Evolutionary conservation across 2,329 filamentous ascomycete species (phyloP), one percentile per base, ranked within the genome.

Genomic region (Aureobasidium leucospermi): DNA sequence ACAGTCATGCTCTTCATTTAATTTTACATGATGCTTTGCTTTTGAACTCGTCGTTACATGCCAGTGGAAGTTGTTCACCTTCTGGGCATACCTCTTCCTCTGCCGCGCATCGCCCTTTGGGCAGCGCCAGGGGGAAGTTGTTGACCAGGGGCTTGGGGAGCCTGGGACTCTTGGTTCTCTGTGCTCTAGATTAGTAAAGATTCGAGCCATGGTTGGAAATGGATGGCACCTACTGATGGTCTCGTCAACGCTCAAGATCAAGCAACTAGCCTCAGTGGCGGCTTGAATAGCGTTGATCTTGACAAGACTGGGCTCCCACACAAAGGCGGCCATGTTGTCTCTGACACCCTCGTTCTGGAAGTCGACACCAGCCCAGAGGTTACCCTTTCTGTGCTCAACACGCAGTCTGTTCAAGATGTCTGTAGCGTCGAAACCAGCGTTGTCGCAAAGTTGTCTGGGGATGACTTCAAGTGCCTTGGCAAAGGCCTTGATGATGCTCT

Each of bases 251-350:
- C 90, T 88, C 69, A 99, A 78, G 66, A 99, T 97, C 78, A 99
- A 78, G 78, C 94, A 99, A 67, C 88, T 89, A 23, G 94, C 94
- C 78, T 99, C 94, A 34, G 92, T 92, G 55, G 94, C 94, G 19
- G 94, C 93, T 78, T 96, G 91, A 65, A 99, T 88, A 66, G 94
- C 94, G 75, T 99, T 99, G 74, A 95, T 82, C 85, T 99, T 99
- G 71, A 99, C 89, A 64, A 97, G 79, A 49, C 89, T 88, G 6
- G 94, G 94, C 78, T 99, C 94, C 94, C 94, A 99, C 43, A 99
- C 94, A 73, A 97, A 99, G 60, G 84, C 86, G 72, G 90, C 88
- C 82, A 97, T 87, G 81, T 97, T 97, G 78, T 99, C 89, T 61
- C 90, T 81, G 64, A 96, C 89, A 63, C 92, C 92, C 77, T 99